phyloP scores from a whole-genome alignment of 495 filamentous ascomycete genomes.

The Aspergillus nidulans region DNA sequence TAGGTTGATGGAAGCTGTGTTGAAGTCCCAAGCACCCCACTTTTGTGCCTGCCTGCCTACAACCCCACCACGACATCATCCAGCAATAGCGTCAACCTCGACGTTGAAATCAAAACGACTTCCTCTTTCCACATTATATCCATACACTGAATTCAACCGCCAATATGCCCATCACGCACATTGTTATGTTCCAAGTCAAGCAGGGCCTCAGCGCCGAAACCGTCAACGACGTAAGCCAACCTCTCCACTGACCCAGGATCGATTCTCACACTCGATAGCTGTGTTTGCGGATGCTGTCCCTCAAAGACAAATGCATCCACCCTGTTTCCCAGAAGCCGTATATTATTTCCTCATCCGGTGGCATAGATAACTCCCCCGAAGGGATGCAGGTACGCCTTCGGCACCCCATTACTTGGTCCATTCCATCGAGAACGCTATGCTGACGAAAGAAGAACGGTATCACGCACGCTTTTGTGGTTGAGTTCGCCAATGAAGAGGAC shows the following conservation, averaged over 20 bases:
- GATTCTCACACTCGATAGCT: slow-evolving; percentile 12
- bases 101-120: neutral
- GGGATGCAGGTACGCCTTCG: slow-evolving; percentile 52
- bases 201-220: slow-evolving; percentile 29
- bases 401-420: neutral
- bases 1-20: neutral
- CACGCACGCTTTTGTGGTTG: slow-evolving; percentile 42
- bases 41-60: neutral
- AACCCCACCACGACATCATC: neutral
- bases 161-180: slow-evolving; percentile 45
- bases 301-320: slow-evolving; percentile 41
- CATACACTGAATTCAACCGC: neutral
- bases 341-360: slow-evolving; percentile 54
- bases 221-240: slow-evolving; percentile 44
- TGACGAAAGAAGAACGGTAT: slow-evolving; percentile 25
- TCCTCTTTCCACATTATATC: neutral
- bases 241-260: neutral
- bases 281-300: slow-evolving; percentile 31
- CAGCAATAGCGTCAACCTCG: neutral
- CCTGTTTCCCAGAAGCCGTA: slow-evolving; percentile 39
- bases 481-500: slow-evolving; percentile 35
- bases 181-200: slow-evolving; percentile 62
- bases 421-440: neutral
- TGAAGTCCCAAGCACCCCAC: neutral
- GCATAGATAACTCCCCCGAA: slow-evolving; percentile 61